Percentiles rank a stretch among this genome's conserved stretches.
phyloP scores from a whole-genome alignment of 495 filamentous ascomycete species.

The Diplogelasinospora grovesii region DNA sequence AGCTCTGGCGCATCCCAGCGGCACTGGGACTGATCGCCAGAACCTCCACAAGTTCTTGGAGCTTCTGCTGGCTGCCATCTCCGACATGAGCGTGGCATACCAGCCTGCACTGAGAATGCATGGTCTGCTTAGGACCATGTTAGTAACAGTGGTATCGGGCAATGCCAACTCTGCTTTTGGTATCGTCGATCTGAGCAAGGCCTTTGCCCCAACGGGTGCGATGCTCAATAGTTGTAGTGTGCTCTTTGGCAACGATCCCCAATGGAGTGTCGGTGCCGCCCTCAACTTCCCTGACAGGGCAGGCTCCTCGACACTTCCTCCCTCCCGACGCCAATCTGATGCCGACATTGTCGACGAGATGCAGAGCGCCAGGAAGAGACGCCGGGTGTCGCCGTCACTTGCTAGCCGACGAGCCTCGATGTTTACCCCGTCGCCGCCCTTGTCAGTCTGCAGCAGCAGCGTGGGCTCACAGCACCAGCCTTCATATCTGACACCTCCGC shows the following conservation, averaged over 20 bases:
- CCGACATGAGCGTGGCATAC: slow-evolving; percentile 36
- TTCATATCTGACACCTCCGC: too few species aligned
- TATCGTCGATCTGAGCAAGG: slow-evolving; percentile 28
- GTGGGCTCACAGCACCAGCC: too few species aligned
- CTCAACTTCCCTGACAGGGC: background rate
- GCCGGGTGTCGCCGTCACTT: background rate
- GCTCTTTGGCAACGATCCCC: slow-evolving; percentile 9
- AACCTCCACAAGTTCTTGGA: slow-evolving; percentile 31
- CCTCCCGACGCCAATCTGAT: background rate
- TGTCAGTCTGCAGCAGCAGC: too few species aligned
- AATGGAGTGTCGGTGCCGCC: background rate
- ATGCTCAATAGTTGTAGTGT: slow-evolving; percentile 2
- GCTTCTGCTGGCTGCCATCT: slow-evolving; percentile 32
- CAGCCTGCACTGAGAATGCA: slow-evolving; percentile 32
- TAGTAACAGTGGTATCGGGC: too few species aligned
- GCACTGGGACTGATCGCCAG: slow-evolving; percentile 27
- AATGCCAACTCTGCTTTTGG: too few species aligned
- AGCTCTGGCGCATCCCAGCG: slow-evolving; percentile 34
- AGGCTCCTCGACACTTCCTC: background rate
- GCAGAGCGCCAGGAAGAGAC: slow-evolving; percentile 3
- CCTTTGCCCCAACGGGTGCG: slow-evolving; percentile 16
- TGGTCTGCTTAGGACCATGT: slow-evolving; percentile 26
- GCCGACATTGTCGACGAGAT: background rate
- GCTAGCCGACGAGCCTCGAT: background rate
- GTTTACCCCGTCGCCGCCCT: too few species aligned